phyloP scores from a whole-genome alignment of 495 filamentous ascomycete genomes.

The Glarea lozoyensis region DNA sequence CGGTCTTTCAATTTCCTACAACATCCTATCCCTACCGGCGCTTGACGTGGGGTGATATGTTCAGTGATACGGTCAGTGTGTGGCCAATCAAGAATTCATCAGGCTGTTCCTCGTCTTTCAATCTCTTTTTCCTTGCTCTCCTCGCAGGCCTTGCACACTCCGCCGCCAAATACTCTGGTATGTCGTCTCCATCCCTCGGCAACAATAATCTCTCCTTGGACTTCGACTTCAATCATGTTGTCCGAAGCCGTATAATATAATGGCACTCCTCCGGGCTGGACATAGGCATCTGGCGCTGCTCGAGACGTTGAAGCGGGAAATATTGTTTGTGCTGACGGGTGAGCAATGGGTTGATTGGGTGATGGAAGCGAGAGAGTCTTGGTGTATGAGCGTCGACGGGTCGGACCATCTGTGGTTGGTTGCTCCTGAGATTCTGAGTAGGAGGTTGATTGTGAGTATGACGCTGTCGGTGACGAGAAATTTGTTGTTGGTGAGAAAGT shows the following conservation, averaged over 20 bases:
- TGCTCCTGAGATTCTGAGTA: not conserved
- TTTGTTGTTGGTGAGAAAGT: not conserved
- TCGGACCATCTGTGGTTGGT: not conserved
- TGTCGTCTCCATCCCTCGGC: conserved; percentile 19
- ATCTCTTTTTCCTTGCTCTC: conserved; percentile 6
- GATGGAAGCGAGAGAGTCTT: not conserved
- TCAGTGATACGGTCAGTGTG: too few relatives aligned
- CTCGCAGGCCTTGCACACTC: conserved; percentile 20
- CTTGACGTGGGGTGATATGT: too few relatives aligned
- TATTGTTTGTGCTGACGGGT: too few relatives aligned
- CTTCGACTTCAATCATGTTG: conserved; percentile 1
- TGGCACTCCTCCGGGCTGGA: too few relatives aligned
- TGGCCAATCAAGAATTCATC: too few relatives aligned
- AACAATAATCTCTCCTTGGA: conserved; percentile 17
- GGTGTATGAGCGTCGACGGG: not conserved
- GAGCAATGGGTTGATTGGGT: not conserved
- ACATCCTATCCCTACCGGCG: too few relatives aligned
- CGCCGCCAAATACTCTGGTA: conserved; percentile 21
- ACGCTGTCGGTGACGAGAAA: not conserved
- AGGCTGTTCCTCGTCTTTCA: too few relatives aligned
- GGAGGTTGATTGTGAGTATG: not conserved
- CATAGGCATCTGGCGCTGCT: too few relatives aligned
- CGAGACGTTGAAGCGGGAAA: too few relatives aligned
- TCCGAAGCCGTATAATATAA: too few relatives aligned
- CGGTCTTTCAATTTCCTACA: too few relatives aligned